Conservation (phyloP, 148 eudicot species). For the Nepenthes gracilis region DNA sequence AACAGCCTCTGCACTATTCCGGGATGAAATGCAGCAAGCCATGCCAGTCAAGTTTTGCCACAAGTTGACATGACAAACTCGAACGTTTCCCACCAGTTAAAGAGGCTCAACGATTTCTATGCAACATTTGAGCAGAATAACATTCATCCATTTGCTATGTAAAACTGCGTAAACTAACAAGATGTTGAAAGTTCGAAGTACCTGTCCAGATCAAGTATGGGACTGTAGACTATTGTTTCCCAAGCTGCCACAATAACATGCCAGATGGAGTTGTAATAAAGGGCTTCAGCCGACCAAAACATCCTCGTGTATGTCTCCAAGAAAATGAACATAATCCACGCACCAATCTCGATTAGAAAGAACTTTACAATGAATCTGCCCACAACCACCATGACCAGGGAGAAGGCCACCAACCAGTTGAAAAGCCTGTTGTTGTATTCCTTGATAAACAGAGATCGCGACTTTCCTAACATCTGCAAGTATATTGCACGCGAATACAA, state of each 20-base stretch:
- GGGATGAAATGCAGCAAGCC: too few species aligned
- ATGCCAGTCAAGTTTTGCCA: too few species aligned
- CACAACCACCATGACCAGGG: conserved; percentile 86
- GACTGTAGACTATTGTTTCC: conserved; percentile 93
- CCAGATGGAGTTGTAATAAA: conserved; percentile 94
- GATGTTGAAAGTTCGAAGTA: conserved; percentile 7
- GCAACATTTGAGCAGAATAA: background rate
- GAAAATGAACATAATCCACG: conserved; percentile 94
- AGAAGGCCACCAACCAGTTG: conserved; percentile 95
- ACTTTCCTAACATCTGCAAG: conserved; percentile 89
- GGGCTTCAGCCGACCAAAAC: conserved; percentile 99
- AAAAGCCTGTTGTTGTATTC: conserved; percentile 92
- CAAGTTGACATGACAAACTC: too few species aligned
- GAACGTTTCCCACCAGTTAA: background rate
- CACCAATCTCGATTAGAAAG: conserved; percentile 77
- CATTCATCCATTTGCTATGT: background rate
- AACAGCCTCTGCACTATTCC: too few species aligned
- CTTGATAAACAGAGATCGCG: conserved; percentile 73
- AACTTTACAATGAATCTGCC: conserved; percentile 83
- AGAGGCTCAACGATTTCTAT: background rate
- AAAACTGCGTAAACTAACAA: background rate
- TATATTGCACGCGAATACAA: conserved; percentile 2
- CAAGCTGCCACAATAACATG: conserved; percentile 74
- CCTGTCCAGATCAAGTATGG: conserved; percentile 94
- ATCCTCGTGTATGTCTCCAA: conserved; percentile 93